Base-by-base conservation (phyloP, 352 stramenopile species). In the Globisporangium iwayamae region DNA sequence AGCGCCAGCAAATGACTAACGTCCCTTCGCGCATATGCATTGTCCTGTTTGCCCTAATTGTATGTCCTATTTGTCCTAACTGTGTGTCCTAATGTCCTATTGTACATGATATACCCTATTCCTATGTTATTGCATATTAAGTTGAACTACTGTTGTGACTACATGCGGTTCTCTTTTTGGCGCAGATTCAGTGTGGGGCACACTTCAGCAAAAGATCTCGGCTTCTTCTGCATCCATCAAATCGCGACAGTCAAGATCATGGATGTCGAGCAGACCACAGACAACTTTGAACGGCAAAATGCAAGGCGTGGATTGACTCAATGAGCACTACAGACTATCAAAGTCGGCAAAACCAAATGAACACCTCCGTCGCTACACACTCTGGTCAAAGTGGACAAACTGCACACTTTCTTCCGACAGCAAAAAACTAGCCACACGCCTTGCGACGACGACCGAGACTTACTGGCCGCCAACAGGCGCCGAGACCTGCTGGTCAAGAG, bases 401-500 rank as follows among this genome's bases (percentile, higher is more conserved):
- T 41, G 36, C 36, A 41, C 36, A 41, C 36, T 41, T 41, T 20
- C 16, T 47, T 45, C 39, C 39, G 7, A 54, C 38, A 43, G 41
- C 56, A 62, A 50, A 43, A 61, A 62, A 62, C 16, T 47, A 47
- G 41, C 41, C 41, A 16, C 22, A 16, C 22, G 16, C 39, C 41
- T 53, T 28, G 39, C 25, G 56, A 34, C 36, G 16, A 2, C 16
- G 6, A 4, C 39, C 13, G 22, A 32, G 34, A 18, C 55, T 58
- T 58, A 68, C 55, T 63, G 45, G 43, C 43, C 45, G n/a, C 46
- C 39, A 54, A 18, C 20, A 55, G 55, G 30, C 20, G 60, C 22
- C 3, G 38, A 4, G n/a, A 43, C 63, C 18, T 62, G 22, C 43
- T 64, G 58, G 63, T 63, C 57, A 41, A 56, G 34, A 56, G 68